These are phyloP conservation scores for Emmonsia crescens DNA, from an alignment of 2,329 filamentous ascomycete genomes.

Conservation along the genomic window DNA sequence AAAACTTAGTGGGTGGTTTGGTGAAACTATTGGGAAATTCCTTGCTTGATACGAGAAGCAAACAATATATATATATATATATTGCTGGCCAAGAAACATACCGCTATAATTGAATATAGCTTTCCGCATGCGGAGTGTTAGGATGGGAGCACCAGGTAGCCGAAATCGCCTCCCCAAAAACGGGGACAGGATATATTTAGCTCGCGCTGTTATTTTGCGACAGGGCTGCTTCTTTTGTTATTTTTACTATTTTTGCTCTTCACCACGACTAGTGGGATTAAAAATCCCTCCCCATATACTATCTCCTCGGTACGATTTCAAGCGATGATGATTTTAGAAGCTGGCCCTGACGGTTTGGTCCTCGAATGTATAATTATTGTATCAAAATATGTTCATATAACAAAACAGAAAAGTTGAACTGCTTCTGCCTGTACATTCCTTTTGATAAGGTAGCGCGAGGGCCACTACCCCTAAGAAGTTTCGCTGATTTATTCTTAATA, in stretches of 20 bases:
- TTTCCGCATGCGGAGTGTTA: neutral
- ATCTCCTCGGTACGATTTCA: neutral
- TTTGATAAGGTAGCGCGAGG: too few relatives aligned
- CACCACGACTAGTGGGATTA: too few relatives aligned
- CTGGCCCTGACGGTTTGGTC: neutral
- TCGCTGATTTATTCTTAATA: too few relatives aligned
- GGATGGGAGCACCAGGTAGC: neutral
- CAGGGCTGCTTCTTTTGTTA: neutral
- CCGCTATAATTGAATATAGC: neutral
- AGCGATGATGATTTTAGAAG: neutral
- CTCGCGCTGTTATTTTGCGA: too few relatives aligned
- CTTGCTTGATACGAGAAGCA: constrained; percentile 19
- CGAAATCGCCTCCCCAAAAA: neutral
- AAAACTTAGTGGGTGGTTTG: constrained; percentile 33
- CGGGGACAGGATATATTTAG: too few relatives aligned
- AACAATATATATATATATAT: neutral
- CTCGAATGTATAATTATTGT: neutral
- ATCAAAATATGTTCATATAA: neutral
- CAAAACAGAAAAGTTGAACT: too few relatives aligned
- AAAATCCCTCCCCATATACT: neutral
- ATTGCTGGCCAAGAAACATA: neutral
- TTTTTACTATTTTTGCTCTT: neutral
- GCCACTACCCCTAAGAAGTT: too few relatives aligned
- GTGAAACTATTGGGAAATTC: constrained; percentile 34
- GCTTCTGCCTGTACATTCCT: too few relatives aligned